These are phyloP conservation scores for Arabidopsis hybrid DNA, from an alignment of 441 rosid genomes.

Conservation along the genomic window DNA sequence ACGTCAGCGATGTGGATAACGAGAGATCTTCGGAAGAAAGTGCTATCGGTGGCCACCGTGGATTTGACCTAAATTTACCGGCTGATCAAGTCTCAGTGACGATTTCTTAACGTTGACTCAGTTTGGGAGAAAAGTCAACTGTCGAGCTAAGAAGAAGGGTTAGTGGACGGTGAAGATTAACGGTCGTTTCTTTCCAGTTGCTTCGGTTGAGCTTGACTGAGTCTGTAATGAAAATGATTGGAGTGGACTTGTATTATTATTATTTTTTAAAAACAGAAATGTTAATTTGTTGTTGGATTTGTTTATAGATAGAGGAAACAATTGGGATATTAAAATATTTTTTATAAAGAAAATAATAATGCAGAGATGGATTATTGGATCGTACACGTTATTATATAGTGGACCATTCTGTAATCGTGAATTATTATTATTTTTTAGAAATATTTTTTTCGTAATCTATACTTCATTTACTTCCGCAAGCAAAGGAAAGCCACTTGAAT, in stretches of 20 bases:
- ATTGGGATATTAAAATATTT: slow-evolving; percentile 28
- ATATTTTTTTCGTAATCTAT: slow-evolving; percentile 25
- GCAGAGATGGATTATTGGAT: slow-evolving; percentile 41
- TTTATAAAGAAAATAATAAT: neutral
- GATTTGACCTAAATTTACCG: slow-evolving; percentile 66
- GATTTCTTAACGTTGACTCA: slow-evolving; percentile 32
- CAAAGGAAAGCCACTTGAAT: slow-evolving; percentile 46
- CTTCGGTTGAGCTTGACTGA: slow-evolving; percentile 35
- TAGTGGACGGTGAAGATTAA: slow-evolving; percentile 40
- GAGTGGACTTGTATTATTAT: slow-evolving; percentile 43
- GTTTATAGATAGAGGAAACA: slow-evolving; percentile 42
- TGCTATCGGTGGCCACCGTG: slow-evolving; percentile 46
- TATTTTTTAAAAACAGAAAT: slow-evolving; percentile 4
- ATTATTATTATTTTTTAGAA: neutral
- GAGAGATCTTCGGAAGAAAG: slow-evolving; percentile 43
- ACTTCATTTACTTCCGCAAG: slow-evolving; percentile 48
- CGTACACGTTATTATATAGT: slow-evolving; percentile 40
- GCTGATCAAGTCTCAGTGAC: slow-evolving; percentile 44
- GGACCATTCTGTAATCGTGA: slow-evolving; percentile 33
- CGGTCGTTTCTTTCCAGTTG: slow-evolving; percentile 39
- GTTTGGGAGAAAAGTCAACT: slow-evolving; percentile 30
- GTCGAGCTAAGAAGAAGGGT: slow-evolving; percentile 1
- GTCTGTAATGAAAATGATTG: slow-evolving; percentile 47
- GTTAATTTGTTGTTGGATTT: slow-evolving; percentile 44
- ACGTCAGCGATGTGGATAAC: slow-evolving; percentile 42